These are phyloP conservation scores for Cladosporium sp. DNA, from an alignment of 2,329 filamentous ascomycete species.

Conservation along the genomic window DNA sequence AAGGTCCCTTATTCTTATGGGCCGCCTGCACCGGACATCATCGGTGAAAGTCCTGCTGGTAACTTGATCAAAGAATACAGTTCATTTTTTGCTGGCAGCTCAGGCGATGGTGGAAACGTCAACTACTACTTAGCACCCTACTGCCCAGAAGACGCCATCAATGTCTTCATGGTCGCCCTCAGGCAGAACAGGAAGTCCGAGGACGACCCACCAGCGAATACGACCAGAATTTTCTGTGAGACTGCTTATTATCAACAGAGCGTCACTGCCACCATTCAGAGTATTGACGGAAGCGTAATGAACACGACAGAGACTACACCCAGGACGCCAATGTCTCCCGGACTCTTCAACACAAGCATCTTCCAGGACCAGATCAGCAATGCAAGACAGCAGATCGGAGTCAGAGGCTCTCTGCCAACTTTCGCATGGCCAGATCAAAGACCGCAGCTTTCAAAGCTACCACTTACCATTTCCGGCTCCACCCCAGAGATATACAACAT, in stretches of 20 bases:
- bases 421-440: neutral
- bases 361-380: conserved; percentile 31
- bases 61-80: conserved; percentile 21
- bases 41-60: neutral
- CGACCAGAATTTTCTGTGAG: conserved; percentile 46
- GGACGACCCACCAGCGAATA: conserved; percentile 14
- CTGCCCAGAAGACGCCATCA: conserved; percentile 25
- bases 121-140: conserved; percentile 33
- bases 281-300: conserved; percentile 28
- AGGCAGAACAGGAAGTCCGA: neutral
- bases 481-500: conserved; percentile 29
- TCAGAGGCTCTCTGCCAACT: neutral
- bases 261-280: conserved; percentile 44
- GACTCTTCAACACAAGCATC: conserved; percentile 34
- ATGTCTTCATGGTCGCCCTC: conserved; percentile 20
- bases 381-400: neutral
- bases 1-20: neutral
- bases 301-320: conserved; percentile 26
- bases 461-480: neutral
- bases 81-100: conserved; percentile 49
- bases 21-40: neutral
- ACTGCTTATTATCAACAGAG: conserved; percentile 49
- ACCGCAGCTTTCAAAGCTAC: neutral
- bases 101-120: conserved; percentile 35
- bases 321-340: conserved; percentile 28